phyloP scores from a whole-genome alignment of 345 rosid species.

The Erucastrum elatum region DNA sequence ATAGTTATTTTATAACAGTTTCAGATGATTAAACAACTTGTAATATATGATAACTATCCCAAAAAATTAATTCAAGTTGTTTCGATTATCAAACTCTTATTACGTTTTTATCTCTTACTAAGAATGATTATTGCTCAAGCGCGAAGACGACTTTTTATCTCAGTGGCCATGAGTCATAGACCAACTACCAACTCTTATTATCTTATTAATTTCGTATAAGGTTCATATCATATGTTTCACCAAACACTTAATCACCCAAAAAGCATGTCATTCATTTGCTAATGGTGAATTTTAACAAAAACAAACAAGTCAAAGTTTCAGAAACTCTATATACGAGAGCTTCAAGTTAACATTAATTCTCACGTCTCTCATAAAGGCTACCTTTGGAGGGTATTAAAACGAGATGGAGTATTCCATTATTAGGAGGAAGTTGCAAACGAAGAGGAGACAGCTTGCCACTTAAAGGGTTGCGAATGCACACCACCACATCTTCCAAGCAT shows the following conservation, averaged over 20 bases:
- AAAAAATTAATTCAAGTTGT: not conserved
- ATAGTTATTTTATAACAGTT: not conserved
- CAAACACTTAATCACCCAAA: not conserved
- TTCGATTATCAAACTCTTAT: conserved; percentile 11
- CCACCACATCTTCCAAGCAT: conserved; percentile 58
- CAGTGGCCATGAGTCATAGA: conserved; percentile 15
- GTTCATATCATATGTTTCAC: conserved; percentile 24
- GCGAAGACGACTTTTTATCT: not conserved
- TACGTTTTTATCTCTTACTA: not conserved
- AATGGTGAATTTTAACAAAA: conserved; percentile 8
- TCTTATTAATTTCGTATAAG: conserved; percentile 3
- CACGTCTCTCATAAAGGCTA: conserved; percentile 41
- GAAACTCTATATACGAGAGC: not conserved
- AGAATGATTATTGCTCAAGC: not conserved
- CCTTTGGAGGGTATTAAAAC: conserved; percentile 56
- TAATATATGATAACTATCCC: not conserved
- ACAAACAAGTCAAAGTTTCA: not conserved
- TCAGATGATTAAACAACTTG: not conserved
- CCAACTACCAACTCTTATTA: conserved; percentile 17
- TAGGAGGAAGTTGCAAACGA: conserved; percentile 93
- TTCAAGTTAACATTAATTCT: not conserved
- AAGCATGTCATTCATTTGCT: conserved; percentile 4
- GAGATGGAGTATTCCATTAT: conserved; percentile 74
- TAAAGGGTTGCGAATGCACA: conserved; percentile 86
- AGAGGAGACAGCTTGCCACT: conserved; percentile 81